Base-by-base conservation (phyloP, 352 stramenopile species). In the Globisporangium irregulare region DNA sequence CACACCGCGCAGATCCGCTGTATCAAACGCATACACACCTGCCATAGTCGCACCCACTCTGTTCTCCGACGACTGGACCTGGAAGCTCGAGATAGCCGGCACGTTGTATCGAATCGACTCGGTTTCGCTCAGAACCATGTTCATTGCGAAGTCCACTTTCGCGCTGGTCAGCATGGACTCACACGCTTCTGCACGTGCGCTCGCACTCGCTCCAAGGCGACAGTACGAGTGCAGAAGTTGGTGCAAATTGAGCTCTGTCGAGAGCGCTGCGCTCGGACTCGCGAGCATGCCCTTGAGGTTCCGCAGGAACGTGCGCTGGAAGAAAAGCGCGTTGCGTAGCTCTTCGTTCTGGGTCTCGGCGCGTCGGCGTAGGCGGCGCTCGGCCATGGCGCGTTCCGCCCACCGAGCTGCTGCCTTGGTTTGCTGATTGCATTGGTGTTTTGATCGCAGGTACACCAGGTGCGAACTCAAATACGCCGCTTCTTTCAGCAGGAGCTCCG, bases 241-340 rank as follows among this genome's bases (percentile, higher is more conserved):
- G 22, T 63, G 58, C 58, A 63, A 8, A 24, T 63, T 63, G 22
- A 63, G 58, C 36, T 63, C 58, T 24, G 14, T 46, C 9, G 58
- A 63, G 29, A 63, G 36, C 10, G n/a, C 58, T 5, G 25, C 9
- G 58, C 36, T 63, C 36, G 22, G 15, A 12, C 10, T 24, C 34
- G 58, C 58, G 58, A 63, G 58, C 58, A 63, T 53, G 32, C 58
- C 46, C 58, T 36, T 63, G 20, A 63, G 36, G 22, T 63, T 63
- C 36, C 25, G n/a, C 58, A 63, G 15, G 22, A 63, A 63, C 10
- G 36, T 7, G 58, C 58, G 58, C 34, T 63, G 58, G 9, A 46
- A 15, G 36, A 51, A 63, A 15, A 63, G 58, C 58, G 58, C 14
- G 22, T 53, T 29, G 22, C 58, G 58, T 2, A 63, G 22, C 36